These are phyloP conservation scores for Musa troglodytarum DNA, from an alignment of 176 grass and related monocot species.

Conservation along the genomic window DNA sequence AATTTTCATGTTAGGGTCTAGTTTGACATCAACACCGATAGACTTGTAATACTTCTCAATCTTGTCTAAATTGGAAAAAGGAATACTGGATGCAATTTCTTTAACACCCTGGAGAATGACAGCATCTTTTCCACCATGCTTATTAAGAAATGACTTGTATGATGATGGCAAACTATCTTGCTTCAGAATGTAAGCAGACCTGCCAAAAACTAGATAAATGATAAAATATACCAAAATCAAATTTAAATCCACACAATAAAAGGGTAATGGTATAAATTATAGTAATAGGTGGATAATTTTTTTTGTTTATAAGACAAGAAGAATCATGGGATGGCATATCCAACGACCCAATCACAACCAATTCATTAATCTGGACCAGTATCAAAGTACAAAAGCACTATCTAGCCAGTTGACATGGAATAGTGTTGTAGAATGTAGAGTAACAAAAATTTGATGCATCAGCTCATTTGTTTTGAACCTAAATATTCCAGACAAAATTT, in stretches of 20 bases:
- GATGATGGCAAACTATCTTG: conserved; percentile 87
- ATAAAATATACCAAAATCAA: background rate
- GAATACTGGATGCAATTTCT: conserved; percentile 57
- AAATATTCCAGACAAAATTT: too few species aligned
- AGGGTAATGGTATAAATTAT: too few species aligned
- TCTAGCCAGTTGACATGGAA: background rate
- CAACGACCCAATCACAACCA: background rate
- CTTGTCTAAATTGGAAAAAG: conserved; percentile 62
- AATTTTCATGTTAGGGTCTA: conserved; percentile 86
- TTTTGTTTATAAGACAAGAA: background rate
- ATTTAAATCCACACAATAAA: background rate
- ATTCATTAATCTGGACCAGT: background rate
- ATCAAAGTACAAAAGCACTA: background rate
- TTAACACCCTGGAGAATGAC: conserved; percentile 75
- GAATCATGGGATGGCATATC: background rate
- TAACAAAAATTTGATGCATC: background rate
- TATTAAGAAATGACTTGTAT: conserved; percentile 86
- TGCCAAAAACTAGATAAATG: conserved; percentile 15
- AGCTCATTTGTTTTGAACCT: background rate
- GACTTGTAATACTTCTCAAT: conserved; percentile 81
- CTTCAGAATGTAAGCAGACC: conserved; percentile 78
- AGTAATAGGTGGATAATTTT: too few species aligned
- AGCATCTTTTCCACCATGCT: conserved; percentile 81
- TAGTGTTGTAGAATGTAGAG: background rate
- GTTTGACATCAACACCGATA: conserved; percentile 62